These are phyloP conservation scores for Kodamaea arcana DNA, from an alignment of 1,139 yeast genomes.

Conservation along the genomic window DNA sequence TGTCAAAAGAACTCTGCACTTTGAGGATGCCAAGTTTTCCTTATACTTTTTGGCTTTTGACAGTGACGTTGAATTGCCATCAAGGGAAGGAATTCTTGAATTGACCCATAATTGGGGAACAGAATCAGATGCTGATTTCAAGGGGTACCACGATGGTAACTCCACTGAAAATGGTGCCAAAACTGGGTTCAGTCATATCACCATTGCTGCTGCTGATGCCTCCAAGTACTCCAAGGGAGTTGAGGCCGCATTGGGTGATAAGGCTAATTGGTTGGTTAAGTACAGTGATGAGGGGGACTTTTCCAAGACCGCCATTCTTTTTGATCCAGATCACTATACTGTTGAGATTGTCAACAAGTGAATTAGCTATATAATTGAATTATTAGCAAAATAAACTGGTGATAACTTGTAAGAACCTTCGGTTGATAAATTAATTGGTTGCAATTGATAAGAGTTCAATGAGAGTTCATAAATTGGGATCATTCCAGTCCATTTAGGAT, in stretches of 20 bases:
- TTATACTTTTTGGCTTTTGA: constrained; percentile 79
- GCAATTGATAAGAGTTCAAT: no score
- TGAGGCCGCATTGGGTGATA: constrained; percentile 35
- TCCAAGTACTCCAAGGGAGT: constrained; percentile 49
- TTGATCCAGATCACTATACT: constrained; percentile 92
- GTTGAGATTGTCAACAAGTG: constrained; percentile 49
- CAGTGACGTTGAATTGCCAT: constrained; percentile 29
- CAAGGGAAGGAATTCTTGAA: constrained; percentile 70
- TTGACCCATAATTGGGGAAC: constrained; percentile 96
- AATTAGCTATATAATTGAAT: no score
- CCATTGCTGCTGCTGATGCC: constrained; percentile 69
- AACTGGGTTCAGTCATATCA: constrained; percentile 84
- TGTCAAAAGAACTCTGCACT: constrained; percentile 51
- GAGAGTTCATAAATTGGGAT: no score
- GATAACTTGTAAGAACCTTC: no score
- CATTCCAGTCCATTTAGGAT: no score
- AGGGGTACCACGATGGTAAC: constrained; percentile 81
- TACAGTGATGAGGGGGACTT: constrained; percentile 47
- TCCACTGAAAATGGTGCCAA: constrained; percentile 50
- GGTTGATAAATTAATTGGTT: no score
- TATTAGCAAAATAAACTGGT: no score
- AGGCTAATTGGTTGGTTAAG: constrained; percentile 37
- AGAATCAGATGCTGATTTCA: constrained; percentile 67
- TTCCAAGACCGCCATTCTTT: constrained; percentile 62
- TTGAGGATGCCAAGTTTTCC: constrained; percentile 72